These are phyloP conservation scores for Allomyces javanicus DNA, from an alignment of 192 early-diverging fungal genomes.

Conservation along the genomic window DNA sequence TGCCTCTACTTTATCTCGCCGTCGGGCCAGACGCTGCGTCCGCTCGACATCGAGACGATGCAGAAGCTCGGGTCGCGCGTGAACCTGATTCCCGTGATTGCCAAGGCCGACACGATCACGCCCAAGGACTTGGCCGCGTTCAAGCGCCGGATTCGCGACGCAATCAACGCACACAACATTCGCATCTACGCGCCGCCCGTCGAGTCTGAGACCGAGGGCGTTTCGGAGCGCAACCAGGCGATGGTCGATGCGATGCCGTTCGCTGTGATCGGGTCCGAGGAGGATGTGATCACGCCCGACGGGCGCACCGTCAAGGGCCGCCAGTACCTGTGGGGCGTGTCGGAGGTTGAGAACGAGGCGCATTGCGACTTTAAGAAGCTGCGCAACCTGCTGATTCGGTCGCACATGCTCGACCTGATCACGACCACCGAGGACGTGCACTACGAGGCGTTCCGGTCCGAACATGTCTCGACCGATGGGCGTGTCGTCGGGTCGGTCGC, in stretches of 20 bases:
- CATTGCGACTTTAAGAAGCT: slow-evolving; percentile 98
- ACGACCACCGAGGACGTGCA: slow-evolving; percentile 81
- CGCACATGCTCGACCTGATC: slow-evolving; percentile 94
- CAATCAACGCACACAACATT: slow-evolving; percentile 78
- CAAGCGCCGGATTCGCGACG: slow-evolving; percentile 89
- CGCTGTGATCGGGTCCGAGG: slow-evolving; percentile 79
- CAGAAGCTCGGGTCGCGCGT: slow-evolving; percentile 86
- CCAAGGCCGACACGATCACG: slow-evolving; percentile 95
- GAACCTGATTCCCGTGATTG: slow-evolving; percentile 94
- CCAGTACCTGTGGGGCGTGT: slow-evolving; percentile 95
- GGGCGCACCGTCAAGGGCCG: slow-evolving; percentile 86
- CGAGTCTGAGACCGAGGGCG: slow-evolving; percentile 70
- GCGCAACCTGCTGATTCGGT: slow-evolving; percentile 84
- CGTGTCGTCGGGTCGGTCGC: slow-evolving; percentile 28
- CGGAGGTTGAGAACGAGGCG: slow-evolving; percentile 95
- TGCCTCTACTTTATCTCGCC: slow-evolving; percentile 98
- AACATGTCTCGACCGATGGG: slow-evolving; percentile 60
- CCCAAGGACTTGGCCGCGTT: slow-evolving; percentile 73
- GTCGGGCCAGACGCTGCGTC: slow-evolving; percentile 87
- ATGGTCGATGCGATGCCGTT: slow-evolving; percentile 86
- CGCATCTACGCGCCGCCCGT: slow-evolving; percentile 73
- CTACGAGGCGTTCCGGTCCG: slow-evolving; percentile 80
- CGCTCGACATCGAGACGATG: slow-evolving; percentile 95
- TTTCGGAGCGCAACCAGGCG: slow-evolving; percentile 57
- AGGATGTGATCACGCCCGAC: slow-evolving; percentile 60